A percentile compares a stretch with the other conserved stretches of the same genome.
Conservation (phyloP, 2,329 filamentous ascomycete species). For the Pseudogymnoascus sp. region DNA sequence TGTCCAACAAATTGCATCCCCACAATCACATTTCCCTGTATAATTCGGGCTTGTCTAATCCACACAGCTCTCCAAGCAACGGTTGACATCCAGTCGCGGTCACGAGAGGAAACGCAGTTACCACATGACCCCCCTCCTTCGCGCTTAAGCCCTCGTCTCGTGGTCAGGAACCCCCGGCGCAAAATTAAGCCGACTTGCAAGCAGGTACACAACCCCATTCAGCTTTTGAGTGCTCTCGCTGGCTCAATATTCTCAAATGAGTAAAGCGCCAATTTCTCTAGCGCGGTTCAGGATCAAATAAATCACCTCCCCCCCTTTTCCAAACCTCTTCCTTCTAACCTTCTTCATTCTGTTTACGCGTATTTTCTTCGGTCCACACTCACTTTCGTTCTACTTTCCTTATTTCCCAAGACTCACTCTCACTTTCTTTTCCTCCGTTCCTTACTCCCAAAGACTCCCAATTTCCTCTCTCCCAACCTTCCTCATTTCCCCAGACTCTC, state of each 20-base stretch:
- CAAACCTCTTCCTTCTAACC: neutral
- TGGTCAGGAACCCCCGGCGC: neutral
- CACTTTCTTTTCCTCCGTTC: neutral
- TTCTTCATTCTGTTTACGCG: neutral
- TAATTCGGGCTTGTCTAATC: neutral
- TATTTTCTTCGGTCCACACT: neutral
- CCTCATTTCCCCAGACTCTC: neutral
- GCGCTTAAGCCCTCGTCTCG: neutral
- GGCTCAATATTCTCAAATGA: neutral
- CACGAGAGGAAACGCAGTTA: neutral
- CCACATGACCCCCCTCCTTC: neutral
- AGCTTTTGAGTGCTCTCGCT: neutral
- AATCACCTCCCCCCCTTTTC: neutral
- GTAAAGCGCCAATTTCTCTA: neutral
- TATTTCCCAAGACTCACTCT: neutral
- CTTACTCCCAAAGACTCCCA: neutral
- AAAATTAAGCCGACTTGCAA: neutral
- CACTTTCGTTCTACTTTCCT: neutral
- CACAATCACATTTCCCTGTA: neutral
- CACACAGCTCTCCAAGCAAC: neutral
- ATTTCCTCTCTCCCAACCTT: neutral
- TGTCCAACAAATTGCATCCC: neutral
- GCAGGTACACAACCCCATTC: neutral
- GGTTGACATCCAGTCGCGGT: neutral
- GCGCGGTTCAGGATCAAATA: neutral